Evolutionary conservation across 2,329 filamentous ascomycete genomes (phyloP), one percentile per base, ranked within the genome.

Genomic region (Helminthosporium solani): DNA sequence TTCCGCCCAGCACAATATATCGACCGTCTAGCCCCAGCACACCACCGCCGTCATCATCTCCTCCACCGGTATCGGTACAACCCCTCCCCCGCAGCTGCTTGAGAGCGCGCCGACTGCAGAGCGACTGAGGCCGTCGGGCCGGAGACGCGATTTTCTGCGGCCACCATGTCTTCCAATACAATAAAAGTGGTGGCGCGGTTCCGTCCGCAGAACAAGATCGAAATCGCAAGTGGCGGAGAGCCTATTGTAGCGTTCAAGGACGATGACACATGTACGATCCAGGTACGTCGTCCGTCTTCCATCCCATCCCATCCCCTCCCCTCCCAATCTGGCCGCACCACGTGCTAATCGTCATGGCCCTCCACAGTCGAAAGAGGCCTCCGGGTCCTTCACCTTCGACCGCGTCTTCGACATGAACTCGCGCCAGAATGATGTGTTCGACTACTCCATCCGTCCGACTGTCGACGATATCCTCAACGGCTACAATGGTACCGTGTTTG

Each of bases 401-500:
- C 88, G 92, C 53, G 90, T 99, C 57, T 99, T 99, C 76, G 90
- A 89, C 70, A 97, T 96, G 88, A 78, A 81, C 72, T 94, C 89
- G 65, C 84, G 84, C 64, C 94, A 99, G 74, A 79, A 83, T 66
- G 91, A 97, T 73, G 90, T 99, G 64, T 99, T 99, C 76, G 89
- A 97, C 73, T 99, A 94, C 76, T 97, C 94, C 33, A 97, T 99
- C 72, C 86, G 88, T 56, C 83, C 89, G 20, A 97, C 94, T 16
- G 94, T 99, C 59, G 92, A 97, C 75, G 94, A 97, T 70, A 96
- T 99, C 59, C 81, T 99, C 57, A 96, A 97, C 74, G 94, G 94
- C 56, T 99, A 99, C 82, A 99, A 99, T 76, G 94, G 92, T 68
- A 97, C 92, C 12, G 92, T 99, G 59, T 97, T 99, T 64, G 94